Conservation (phyloP, 1,139 yeast genomes). For the Insectozyma bohioensis region DNA sequence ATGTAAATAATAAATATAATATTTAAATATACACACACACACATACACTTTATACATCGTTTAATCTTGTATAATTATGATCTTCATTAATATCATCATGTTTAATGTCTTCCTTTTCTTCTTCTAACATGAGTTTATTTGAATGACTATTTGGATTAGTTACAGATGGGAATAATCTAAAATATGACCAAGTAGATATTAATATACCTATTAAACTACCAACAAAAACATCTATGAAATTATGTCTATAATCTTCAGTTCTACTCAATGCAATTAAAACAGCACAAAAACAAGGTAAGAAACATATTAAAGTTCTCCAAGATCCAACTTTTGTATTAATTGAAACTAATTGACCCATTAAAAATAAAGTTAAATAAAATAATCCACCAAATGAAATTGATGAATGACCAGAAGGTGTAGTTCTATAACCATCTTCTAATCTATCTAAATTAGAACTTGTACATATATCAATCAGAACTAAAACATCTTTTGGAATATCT, state of each 20-base stretch:
- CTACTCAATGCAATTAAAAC: constrained; percentile 65
- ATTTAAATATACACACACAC: not conserved
- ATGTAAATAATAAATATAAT: constrained; percentile 44
- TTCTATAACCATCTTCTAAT: constrained; percentile 68
- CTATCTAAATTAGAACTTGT: constrained; percentile 44
- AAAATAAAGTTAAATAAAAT: constrained; percentile 62
- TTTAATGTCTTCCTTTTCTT: constrained; percentile 14
- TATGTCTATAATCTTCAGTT: constrained; percentile 80
- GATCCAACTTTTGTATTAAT: constrained; percentile 43
- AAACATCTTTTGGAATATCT: constrained; percentile 44
- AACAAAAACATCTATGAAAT: constrained; percentile 63
- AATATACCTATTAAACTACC: constrained; percentile 57
- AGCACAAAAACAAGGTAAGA: constrained; percentile 53
- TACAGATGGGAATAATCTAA: constrained; percentile 35
- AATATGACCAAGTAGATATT: constrained; percentile 39
- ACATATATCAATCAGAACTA: constrained; percentile 65
- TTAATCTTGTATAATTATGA: constrained; percentile 1
- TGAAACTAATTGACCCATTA: constrained; percentile 57
- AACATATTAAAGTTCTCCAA: constrained; percentile 49
- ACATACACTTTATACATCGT: constrained; percentile 3
- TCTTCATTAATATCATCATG: constrained; percentile 1
- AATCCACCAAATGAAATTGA: constrained; percentile 67
- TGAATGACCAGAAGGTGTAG: constrained; percentile 81
- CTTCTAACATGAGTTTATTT: constrained; percentile 22
- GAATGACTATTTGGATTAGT: constrained; percentile 20